Conservation (phyloP, 2,329 filamentous ascomycete species). For the Apiospora pterosperma region DNA sequence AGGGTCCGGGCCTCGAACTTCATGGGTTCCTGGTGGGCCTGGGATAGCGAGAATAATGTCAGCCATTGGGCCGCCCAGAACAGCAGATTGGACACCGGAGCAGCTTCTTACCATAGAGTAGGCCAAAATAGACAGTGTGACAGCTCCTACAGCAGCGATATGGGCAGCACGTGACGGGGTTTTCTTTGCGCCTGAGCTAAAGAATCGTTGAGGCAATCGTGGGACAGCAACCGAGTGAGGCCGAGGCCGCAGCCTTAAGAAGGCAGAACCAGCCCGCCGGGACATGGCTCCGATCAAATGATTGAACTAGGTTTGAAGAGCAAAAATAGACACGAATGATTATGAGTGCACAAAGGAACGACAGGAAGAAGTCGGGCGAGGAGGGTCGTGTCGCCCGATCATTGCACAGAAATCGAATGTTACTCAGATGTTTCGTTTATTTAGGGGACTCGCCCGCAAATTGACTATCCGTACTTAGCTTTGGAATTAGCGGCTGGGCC, state of each 20-base stretch:
- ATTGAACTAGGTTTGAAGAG: not conserved
- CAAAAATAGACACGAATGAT: not conserved
- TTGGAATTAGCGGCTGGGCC: not conserved
- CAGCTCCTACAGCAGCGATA: constrained; percentile 2
- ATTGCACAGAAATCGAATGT: constrained; percentile 4
- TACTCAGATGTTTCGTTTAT: not conserved
- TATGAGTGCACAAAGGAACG: constrained; percentile 4
- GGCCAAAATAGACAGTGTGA: constrained; percentile 5
- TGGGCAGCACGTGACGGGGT: not conserved
- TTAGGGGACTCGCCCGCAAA: not conserved
- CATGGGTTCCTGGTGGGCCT: constrained; percentile 40
- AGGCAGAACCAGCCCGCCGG: constrained; percentile 1
- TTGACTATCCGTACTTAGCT: not conserved
- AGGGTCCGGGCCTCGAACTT: constrained; percentile 65
- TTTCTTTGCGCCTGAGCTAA: constrained; percentile 2
- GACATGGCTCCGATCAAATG: constrained; percentile 2
- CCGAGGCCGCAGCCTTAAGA: constrained; percentile 7
- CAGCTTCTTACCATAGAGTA: constrained; percentile 7
- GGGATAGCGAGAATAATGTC: constrained; percentile 4
- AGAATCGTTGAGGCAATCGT: constrained; percentile 4
- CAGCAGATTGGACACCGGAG: not conserved
- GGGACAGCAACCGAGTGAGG: not conserved
- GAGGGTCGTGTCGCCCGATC: constrained; percentile 3
- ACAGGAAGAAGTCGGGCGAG: not conserved
- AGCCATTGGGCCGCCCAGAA: constrained; percentile 1